Conservation (phyloP, 2,329 filamentous ascomycete species). For the Apiospora pterosperma region DNA sequence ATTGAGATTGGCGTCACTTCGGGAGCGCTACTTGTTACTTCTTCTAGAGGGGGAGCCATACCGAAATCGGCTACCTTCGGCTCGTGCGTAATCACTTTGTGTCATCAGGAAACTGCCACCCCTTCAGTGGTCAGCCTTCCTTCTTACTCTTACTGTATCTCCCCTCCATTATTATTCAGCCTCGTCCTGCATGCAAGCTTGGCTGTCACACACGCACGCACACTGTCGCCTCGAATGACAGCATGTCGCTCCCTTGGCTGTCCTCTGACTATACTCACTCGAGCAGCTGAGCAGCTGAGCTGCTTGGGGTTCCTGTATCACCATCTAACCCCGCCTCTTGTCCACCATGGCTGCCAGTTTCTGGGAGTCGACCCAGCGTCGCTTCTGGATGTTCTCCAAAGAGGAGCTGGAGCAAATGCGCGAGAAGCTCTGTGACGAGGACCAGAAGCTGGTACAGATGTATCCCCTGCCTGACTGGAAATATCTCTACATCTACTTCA, state of each 20-base stretch:
- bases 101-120: background rate
- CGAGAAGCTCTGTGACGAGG: conserved; percentile 72
- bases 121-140: background rate
- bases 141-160: background rate
- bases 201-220: background rate
- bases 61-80: background rate
- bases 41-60: background rate
- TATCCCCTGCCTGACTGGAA: conserved; percentile 80
- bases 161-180: background rate
- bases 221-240: background rate
- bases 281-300: conserved; percentile 2
- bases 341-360: conserved; percentile 83
- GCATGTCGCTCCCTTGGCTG: background rate
- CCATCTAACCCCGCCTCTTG: background rate
- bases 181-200: background rate
- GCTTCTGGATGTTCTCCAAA: conserved; percentile 86
- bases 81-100: background rate
- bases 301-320: background rate
- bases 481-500: conserved; percentile 87
- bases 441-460: conserved; percentile 69
- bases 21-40: background rate
- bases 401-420: conserved; percentile 74
- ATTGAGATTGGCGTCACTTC: conserved; percentile 1
- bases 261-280: background rate
- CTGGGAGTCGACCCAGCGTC: conserved; percentile 91